Base-by-base conservation (phyloP, 371 early-diverging fungal species). In the Mortierella sp. region DNA sequence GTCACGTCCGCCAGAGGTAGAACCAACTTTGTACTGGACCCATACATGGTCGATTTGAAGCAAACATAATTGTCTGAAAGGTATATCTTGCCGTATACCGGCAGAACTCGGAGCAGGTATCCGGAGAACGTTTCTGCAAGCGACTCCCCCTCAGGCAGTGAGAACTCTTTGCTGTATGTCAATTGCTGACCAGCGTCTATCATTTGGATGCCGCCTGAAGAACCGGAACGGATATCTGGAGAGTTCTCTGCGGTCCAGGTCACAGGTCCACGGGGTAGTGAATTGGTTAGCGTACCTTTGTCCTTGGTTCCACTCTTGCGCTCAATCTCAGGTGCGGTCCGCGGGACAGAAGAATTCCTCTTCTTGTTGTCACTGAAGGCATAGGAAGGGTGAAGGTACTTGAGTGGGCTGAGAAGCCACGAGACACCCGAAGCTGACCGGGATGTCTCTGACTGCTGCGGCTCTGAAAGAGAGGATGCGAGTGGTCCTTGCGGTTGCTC, bases 381-480 rank as follows among this genome's bases (percentile, higher is more conserved):
- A 87, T 51, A 86, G 76, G 3, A 82, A 80, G 42, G 76, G 74
- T 58, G 82, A 81, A 9, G 81, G 86, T 8, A 89, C 86, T 10
- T 89, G 88, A 70, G 91, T 87, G 27, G 93, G 90, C 65, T 94
- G 91, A 39, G 91, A 10, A 34, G 4, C 27, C 49, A 52, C 16
- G 67, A 66, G 19, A 48, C 31, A 0, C 27, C 23, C 0, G 61
- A 50, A 19, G 47, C 19, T 28, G 47, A 6, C 16, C 3, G 42
- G 3, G 90, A 58, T 86, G 90, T 2, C 81, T 81, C 13, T 84
- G 65, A 7, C 90, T 90, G 27, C 88, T 76, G 27, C 89, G 88
- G 92, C n/a, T 91, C 91, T 9, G 90, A 91, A 86, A 92, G 87
- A 9, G 92, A 83, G 56, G 93, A 88, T 19, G 90, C 83, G 12